These are phyloP conservation scores for Pyricularia sp. DNA, from an alignment of 2,329 filamentous ascomycete genomes.

Conservation along the genomic window DNA sequence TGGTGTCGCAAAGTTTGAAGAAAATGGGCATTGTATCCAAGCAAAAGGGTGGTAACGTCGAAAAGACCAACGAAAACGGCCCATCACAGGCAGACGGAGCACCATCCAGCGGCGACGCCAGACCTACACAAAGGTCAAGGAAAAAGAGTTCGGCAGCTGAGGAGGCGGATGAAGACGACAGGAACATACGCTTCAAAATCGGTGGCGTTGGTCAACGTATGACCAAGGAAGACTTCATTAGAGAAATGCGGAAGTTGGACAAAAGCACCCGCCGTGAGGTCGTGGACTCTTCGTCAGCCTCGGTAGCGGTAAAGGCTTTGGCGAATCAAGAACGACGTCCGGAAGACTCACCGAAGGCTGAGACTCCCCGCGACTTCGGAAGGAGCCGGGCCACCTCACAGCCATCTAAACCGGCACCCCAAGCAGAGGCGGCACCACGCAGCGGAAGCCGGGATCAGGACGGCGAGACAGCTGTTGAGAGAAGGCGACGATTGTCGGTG, in stretches of 20 bases:
- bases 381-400: neutral
- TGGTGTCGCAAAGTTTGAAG: slow-evolving; percentile 37
- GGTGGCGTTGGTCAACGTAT: slow-evolving; percentile 63
- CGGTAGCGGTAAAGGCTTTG: slow-evolving; percentile 36
- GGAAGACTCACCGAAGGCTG: neutral
- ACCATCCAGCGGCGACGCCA: slow-evolving; percentile 18
- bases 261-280: slow-evolving; percentile 50
- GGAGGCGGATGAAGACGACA: slow-evolving; percentile 51
- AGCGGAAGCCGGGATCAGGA: slow-evolving; percentile 20
- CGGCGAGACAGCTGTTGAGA: slow-evolving; percentile 62
- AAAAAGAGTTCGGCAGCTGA: slow-evolving; percentile 32
- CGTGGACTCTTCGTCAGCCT: slow-evolving; percentile 39
- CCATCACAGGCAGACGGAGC: slow-evolving; percentile 19
- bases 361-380: neutral
- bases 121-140: slow-evolving; percentile 17
- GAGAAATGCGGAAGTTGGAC: slow-evolving; percentile 64
- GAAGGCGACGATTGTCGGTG: slow-evolving; percentile 52
- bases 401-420: neutral
- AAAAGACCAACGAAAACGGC: slow-evolving; percentile 21
- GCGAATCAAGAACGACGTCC: slow-evolving; percentile 29
- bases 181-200: slow-evolving; percentile 67
- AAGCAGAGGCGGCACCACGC: neutral
- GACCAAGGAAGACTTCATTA: slow-evolving; percentile 73
- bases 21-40: slow-evolving; percentile 43
- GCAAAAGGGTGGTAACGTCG: slow-evolving; percentile 26